Evolutionary conservation across 2,329 filamentous ascomycete species (phyloP).

Genomic region (Knufia fluminis): DNA sequence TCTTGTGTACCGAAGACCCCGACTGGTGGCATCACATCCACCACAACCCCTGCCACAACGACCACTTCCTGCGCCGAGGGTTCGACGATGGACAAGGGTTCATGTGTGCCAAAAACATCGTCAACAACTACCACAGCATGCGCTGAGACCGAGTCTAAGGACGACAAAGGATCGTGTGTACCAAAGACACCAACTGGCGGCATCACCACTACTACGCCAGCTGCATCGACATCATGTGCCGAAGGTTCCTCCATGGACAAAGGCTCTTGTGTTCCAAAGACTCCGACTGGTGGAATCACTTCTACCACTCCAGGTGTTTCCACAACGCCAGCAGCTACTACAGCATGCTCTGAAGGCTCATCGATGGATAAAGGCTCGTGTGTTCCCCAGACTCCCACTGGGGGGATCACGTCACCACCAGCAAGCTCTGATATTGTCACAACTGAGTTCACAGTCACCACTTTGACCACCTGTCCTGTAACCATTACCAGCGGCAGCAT

Average conservation of each 20-base stretch:
- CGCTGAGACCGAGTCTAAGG: background rate
- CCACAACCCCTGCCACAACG: background rate
- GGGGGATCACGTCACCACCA: constrained; percentile 3
- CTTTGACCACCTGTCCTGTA: constrained; percentile 27
- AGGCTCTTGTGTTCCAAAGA: constrained; percentile 6
- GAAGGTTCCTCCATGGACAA: background rate
- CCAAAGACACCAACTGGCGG: constrained; percentile 1
- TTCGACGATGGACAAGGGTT: background rate
- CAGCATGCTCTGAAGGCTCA: background rate
- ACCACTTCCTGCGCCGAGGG: background rate
- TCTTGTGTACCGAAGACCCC: constrained; percentile 7
- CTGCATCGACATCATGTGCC: background rate
- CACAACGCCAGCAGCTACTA: constrained; percentile 3
- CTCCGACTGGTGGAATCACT: constrained; percentile 6
- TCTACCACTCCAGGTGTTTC: background rate
- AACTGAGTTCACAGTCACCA: constrained; percentile 25
- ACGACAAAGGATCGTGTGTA: constrained; percentile 6
- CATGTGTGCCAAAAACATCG: constrained; percentile 5
- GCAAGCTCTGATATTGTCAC: constrained; percentile 19
- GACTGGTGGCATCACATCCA: constrained; percentile 4
- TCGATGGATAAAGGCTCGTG: background rate
- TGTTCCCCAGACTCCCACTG: constrained; percentile 6
- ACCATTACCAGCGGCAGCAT: constrained; percentile 33
- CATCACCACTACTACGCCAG: constrained; percentile 43
- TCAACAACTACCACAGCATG: constrained; percentile 15